A percentile compares a stretch with the other conserved stretches of the same genome.
Evolutionary conservation across 805 yeast genomes (phyloP).

Genomic region (Saccharomycopsis selenospora): DNA sequence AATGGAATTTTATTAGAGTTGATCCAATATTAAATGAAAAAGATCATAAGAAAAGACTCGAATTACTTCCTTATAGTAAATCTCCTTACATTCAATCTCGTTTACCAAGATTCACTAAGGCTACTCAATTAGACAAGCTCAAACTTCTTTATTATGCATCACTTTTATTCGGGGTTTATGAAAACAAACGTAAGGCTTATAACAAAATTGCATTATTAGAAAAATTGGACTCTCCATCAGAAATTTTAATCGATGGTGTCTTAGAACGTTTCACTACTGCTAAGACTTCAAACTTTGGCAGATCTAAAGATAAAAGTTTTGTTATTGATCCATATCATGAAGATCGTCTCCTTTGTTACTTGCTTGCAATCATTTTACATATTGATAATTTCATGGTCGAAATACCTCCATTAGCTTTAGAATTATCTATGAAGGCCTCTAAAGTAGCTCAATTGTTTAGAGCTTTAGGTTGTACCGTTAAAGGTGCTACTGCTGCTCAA

Average conservation of each 20-base stretch:
- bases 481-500: conserved; percentile 63
- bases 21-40: conserved; percentile 48
- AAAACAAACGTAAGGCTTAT: conserved; percentile 54
- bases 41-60: conserved; percentile 43
- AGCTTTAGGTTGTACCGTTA: conserved; percentile 75
- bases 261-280: conserved; percentile 64
- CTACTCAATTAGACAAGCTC: conserved; percentile 46
- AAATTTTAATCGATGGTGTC: conserved; percentile 61
- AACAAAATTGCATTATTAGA: conserved; percentile 53
- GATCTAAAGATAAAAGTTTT: conserved; percentile 60
- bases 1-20: conserved; percentile 57
- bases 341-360: conserved; percentile 76
- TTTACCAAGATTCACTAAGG: conserved; percentile 33
- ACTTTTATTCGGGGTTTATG: conserved; percentile 70
- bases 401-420: conserved; percentile 75
- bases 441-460: conserved; percentile 61
- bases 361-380: conserved; percentile 66
- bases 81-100: conserved; percentile 50
- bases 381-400: conserved; percentile 70
- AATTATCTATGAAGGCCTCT: conserved; percentile 72
- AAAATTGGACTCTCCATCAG: conserved; percentile 65
- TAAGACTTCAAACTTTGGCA: conserved; percentile 59
- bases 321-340: conserved; percentile 82
- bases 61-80: conserved; percentile 53
- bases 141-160: conserved; percentile 78